Base-by-base conservation (phyloP, 2,329 filamentous ascomycete species). In the Pseudogymnoascus pannorum region DNA sequence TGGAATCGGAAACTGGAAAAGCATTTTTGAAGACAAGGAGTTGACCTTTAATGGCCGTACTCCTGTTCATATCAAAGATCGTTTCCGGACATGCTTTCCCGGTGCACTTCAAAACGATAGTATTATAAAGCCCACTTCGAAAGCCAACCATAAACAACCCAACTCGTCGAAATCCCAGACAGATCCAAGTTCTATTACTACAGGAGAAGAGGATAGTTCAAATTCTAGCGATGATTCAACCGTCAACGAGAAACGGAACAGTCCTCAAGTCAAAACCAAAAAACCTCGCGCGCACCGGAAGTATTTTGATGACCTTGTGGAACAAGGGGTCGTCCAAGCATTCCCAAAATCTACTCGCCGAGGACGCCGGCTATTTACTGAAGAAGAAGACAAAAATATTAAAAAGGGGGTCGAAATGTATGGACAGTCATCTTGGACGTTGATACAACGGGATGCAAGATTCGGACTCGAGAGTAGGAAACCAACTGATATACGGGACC, bases 51-150 rank as follows among this genome's bases (percentile, higher is more conserved):
- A 86, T 66, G 78, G 78, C 14, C 79, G 85, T 62, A 82, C 81
- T 1, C 82, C 84, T 3, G 83, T 83, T 7, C 85, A 87, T 67
- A 71, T 87, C 58, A 87, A 87, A 69, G 85, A 87, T 70, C 78
- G 85, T 11, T 87, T 87, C 68, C 78, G 85, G 58, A 87, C 85
- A 3, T 87, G 84, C 68, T 87, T 84, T 64, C 85, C 85, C 0
- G 78, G 36, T 11, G 57, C 57, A 38, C 79, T 80, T 60, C 74
- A 77, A 18, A 77, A 80, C 36, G 57, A 58, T 58, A 54, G 33
- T 33, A 33, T 44, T 76, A 79, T 22, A 66, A 71, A 22, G 61
- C 64, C 2, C 65, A 68, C 22, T 64, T 67, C 14, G 64, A 62
- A 20, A 62, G 22, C 68, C 16, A 71, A 44, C 65, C 64, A n/a